These are phyloP conservation scores for Theobroma grandiflorum DNA, from an alignment of 441 rosid species.

Conservation along the genomic window DNA sequence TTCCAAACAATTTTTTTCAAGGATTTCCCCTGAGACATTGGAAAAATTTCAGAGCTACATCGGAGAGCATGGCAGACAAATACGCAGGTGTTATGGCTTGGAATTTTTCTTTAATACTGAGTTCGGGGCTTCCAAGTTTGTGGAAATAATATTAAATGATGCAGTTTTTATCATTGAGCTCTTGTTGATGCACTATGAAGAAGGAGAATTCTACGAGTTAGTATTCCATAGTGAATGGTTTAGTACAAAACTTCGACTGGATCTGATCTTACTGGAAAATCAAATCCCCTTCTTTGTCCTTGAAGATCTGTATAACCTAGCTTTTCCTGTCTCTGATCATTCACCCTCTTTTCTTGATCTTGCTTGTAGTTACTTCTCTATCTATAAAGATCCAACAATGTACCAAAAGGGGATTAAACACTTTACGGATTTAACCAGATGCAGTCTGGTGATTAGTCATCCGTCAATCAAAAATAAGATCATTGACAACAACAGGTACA, in stretches of 20 bases:
- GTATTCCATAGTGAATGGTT: slow-evolving; percentile 13
- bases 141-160: slow-evolving; percentile 26
- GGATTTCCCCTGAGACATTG: not conserved
- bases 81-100: slow-evolving; percentile 28
- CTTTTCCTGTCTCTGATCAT: no score
- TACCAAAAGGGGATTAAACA: slow-evolving; percentile 18
- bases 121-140: not conserved
- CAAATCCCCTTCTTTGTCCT: slow-evolving; percentile 41
- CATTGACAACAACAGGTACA: not conserved
- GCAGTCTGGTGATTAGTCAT: no score
- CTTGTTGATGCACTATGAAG: not conserved
- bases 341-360: no score
- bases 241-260: rapidly evolving
- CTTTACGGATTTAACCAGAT: slow-evolving; percentile 23
- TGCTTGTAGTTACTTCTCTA: not conserved
- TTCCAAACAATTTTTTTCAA: not conserved
- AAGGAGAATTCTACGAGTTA: slow-evolving; percentile 2
- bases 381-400: not conserved
- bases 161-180: slow-evolving; percentile 30
- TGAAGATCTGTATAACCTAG: no score
- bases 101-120: no score
- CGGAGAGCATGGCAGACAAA: not conserved
- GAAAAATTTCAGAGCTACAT: not conserved
- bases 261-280: slow-evolving; percentile 37
- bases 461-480: no score